Evolutionary conservation across 106 monocot genomes (phyloP).

Genomic region (Allium sativum): DNA sequence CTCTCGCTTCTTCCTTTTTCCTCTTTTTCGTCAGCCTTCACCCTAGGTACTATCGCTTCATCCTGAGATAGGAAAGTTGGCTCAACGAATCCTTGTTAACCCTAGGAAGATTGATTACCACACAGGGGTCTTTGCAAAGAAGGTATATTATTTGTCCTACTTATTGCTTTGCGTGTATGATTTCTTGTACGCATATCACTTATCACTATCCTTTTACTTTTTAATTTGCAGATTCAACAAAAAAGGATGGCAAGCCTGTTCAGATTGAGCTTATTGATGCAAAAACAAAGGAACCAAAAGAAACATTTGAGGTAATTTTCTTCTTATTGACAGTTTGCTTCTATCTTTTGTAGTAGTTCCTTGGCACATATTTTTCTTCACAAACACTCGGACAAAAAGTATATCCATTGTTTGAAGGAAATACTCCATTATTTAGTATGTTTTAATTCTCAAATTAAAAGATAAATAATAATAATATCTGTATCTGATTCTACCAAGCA

Average conservation of each 20-base stretch:
- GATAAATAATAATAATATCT: no score
- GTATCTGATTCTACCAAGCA: no score
- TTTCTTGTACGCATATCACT: neutral
- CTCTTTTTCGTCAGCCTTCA: no score
- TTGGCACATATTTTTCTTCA: no score
- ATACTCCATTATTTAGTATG: no score
- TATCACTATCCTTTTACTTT: neutral
- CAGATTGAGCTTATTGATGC: conserved; percentile 95
- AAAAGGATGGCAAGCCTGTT: conserved; percentile 97
- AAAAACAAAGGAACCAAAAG: conserved; percentile 85
- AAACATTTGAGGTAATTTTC: conserved; percentile 53
- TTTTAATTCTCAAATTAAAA: no score
- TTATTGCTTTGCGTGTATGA: neutral
- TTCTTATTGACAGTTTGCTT: conserved; percentile 4
- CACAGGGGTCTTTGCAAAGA: conserved; percentile 88
- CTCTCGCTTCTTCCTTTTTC: no score
- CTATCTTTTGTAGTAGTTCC: neutral
- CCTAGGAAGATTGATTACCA: conserved; percentile 91
- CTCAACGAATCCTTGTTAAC: conserved; percentile 88
- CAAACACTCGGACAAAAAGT: no score
- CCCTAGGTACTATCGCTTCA: no score
- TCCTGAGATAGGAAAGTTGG: conserved; percentile 96
- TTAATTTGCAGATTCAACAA: conserved; percentile 72
- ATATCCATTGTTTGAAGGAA: no score
- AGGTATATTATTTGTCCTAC: conserved; percentile 24